Evolutionary conservation across 352 stramenopile genomes (phyloP).

Genomic region (Blastocystis sp.): DNA sequence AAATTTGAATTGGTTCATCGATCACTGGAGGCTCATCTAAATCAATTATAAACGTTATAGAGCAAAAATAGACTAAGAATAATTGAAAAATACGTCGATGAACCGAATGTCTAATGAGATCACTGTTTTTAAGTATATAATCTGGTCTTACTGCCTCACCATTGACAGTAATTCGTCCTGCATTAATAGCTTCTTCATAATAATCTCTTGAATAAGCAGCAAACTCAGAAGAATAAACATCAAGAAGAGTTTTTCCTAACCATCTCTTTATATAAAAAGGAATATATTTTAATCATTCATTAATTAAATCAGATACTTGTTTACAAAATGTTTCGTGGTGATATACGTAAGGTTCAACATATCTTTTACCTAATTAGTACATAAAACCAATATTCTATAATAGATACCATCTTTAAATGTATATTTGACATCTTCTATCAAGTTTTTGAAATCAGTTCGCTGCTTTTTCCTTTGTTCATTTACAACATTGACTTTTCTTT

Average conservation of each 20-base stretch:
- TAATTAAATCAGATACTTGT: too few relatives aligned
- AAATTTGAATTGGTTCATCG: slow-evolving; percentile 1
- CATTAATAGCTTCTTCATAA: slow-evolving; percentile 22
- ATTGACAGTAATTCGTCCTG: slow-evolving; percentile 20
- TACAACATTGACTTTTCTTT: neutral
- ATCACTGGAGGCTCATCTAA: slow-evolving; percentile 30
- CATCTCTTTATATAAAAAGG: slow-evolving; percentile 5
- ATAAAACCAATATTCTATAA: too few relatives aligned
- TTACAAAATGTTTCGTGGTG: slow-evolving; percentile 33
- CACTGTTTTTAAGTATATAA: slow-evolving; percentile 26
- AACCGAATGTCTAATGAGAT: slow-evolving; percentile 18
- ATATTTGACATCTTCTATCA: slow-evolving; percentile 27
- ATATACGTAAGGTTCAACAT: slow-evolving; percentile 31
- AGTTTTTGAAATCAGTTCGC: slow-evolving; percentile 18
- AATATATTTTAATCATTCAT: neutral
- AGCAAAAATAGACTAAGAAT: too few relatives aligned
- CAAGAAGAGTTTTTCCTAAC: slow-evolving; percentile 14
- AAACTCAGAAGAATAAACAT: slow-evolving; percentile 29
- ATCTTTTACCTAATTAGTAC: too few relatives aligned
- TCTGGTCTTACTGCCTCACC: neutral
- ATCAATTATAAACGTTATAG: neutral
- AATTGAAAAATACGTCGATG: slow-evolving; percentile 3
- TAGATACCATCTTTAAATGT: slow-evolving; percentile 18
- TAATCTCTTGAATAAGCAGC: slow-evolving; percentile 32
- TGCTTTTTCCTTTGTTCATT: slow-evolving; percentile 29